Evolutionary conservation across 169 alveolate species (phyloP).

Genomic region (Plasmodium cynomolgi): DNA sequence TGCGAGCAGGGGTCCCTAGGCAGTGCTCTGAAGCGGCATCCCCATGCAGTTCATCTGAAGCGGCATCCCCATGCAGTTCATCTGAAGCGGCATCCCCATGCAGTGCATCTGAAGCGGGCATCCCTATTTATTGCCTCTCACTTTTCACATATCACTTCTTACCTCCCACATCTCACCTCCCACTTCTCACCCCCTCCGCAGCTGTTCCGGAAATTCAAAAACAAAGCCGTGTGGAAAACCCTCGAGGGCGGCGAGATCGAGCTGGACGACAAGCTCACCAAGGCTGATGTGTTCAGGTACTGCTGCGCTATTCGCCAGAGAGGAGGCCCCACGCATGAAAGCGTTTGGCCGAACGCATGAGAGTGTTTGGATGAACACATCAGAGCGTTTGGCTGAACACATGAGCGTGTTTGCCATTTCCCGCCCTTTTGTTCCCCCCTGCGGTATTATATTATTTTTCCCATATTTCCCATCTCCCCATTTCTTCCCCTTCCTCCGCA

Average conservation of each 20-base stretch:
- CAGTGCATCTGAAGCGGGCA: too few species aligned
- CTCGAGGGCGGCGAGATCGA: slow-evolving; percentile 87
- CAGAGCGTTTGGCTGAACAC: background rate
- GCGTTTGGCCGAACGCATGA: slow-evolving; percentile 47
- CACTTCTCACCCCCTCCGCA: background rate
- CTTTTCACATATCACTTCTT: slow-evolving; percentile 72
- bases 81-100: too few species aligned
- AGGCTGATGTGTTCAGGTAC: slow-evolving; percentile 85
- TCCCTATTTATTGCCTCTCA: slow-evolving; percentile 10
- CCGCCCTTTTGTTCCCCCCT: background rate
- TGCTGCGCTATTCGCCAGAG: background rate
- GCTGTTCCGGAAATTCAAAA: slow-evolving; percentile 82
- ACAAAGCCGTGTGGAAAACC: slow-evolving; percentile 84
- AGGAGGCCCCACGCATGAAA: slow-evolving; percentile 2
- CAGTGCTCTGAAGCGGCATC: too few species aligned
- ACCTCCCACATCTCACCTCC: background rate
- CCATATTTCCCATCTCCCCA: background rate
- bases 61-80: too few species aligned
- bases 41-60: too few species aligned
- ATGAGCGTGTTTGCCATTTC: background rate
- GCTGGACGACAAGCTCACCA: slow-evolving; percentile 83
- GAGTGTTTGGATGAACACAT: background rate
- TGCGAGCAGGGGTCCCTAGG: too few species aligned
- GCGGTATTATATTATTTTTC: slow-evolving; percentile 47
- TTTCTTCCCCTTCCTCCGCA: background rate